phyloP scores from a whole-genome alignment of 495 filamentous ascomycete genomes.

The Annulohypoxylon stygium region DNA sequence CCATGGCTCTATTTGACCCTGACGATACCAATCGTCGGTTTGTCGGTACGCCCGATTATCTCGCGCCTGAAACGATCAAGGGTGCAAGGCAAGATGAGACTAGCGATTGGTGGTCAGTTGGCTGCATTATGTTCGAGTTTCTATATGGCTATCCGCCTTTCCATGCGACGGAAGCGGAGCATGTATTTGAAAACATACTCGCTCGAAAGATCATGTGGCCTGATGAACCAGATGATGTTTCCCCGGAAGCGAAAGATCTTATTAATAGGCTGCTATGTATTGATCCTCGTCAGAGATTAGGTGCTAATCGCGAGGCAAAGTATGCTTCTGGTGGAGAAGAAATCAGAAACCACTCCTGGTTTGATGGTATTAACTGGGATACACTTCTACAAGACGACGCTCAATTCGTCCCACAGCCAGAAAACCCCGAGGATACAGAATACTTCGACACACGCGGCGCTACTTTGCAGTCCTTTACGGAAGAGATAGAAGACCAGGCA shows the following conservation, averaged over 20 bases:
- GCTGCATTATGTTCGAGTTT: slow-evolving; percentile 97
- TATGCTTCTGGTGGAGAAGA: slow-evolving; percentile 86
- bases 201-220: slow-evolving; percentile 91
- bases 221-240: slow-evolving; percentile 76
- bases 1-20: slow-evolving; percentile 96
- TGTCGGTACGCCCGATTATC: slow-evolving; percentile 96
- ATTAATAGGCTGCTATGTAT: slow-evolving; percentile 91
- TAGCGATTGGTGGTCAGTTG: slow-evolving; percentile 99
- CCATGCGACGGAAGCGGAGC: slow-evolving; percentile 88
- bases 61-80: slow-evolving; percentile 96
- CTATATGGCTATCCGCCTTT: slow-evolving; percentile 92
- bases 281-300: slow-evolving; percentile 83
- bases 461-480: slow-evolving; percentile 86
- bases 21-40: slow-evolving; percentile 93
- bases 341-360: slow-evolving; percentile 91
- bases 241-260: slow-evolving; percentile 88
- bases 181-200: slow-evolving; percentile 97
- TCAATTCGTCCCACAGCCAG: slow-evolving; percentile 91
- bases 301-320: slow-evolving; percentile 84
- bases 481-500: slow-evolving; percentile 91
- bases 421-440: slow-evolving; percentile 97
- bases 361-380: slow-evolving; percentile 88
- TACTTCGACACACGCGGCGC: slow-evolving; percentile 96
- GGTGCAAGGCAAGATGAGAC: slow-evolving; percentile 95
- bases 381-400: slow-evolving; percentile 91